Conservation (phyloP, 352 stramenopile species). For the Thraustotheca clavata region DNA sequence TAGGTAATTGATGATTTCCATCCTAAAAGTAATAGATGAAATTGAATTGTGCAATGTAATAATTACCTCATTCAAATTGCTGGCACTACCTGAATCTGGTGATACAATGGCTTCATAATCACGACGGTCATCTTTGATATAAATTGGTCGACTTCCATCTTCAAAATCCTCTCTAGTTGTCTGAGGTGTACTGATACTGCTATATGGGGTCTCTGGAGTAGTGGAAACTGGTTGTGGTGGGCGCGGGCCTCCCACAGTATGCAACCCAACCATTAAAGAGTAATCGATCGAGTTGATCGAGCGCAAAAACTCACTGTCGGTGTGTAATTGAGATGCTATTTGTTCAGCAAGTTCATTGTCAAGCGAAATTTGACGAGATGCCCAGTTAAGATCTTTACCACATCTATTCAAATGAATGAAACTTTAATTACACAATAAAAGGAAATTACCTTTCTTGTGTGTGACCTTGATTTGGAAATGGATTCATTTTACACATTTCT, state of each 20-base stretch:
- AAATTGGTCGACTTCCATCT: background rate
- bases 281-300: conserved; percentile 97
- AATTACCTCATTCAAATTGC: background rate
- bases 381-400: conserved; percentile 86
- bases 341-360: conserved; percentile 58
- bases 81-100: background rate
- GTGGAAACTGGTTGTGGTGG: background rate
- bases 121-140: background rate
- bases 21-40: too few relatives aligned
- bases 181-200: background rate
- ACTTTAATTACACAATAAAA: background rate
- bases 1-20: background rate
- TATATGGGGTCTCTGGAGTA: background rate
- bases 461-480: conserved; percentile 50
- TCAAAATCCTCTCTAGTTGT: background rate
- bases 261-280: conserved; percentile 91
- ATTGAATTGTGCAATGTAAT: too few relatives aligned
- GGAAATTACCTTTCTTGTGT: conserved; percentile 43
- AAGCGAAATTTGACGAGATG: conserved; percentile 59
- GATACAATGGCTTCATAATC: conserved; percentile 3
- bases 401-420: conserved; percentile 22
- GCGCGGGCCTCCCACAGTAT: conserved; percentile 22
- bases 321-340: conserved; percentile 76
- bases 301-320: conserved; percentile 89
- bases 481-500: conserved; percentile 63